Evolutionary conservation across 257 asterid species (phyloP).

Genomic region (Primulina tabacum): DNA sequence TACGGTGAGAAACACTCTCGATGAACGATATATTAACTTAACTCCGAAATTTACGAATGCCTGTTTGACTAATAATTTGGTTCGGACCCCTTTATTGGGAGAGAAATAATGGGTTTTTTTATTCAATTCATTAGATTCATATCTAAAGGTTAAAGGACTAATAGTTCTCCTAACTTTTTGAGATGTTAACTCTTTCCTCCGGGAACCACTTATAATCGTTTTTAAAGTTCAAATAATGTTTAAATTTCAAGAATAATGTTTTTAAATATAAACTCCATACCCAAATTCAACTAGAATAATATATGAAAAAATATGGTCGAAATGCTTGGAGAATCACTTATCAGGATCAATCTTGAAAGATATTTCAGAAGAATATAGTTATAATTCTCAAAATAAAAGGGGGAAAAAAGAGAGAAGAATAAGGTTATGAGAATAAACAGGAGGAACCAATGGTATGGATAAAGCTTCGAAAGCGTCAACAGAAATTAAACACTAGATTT

Average conservation of each 20-base stretch:
- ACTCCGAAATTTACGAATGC: neutral
- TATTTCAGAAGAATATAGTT: neutral
- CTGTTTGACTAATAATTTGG: neutral
- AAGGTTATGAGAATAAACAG: neutral
- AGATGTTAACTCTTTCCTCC: neutral
- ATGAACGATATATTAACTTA: no score
- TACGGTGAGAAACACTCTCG: no score
- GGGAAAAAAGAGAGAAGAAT: no score
- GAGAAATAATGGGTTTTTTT: neutral
- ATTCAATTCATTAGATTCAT: neutral
- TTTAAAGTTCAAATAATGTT: neutral
- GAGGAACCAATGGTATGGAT: neutral
- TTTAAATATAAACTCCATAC: no score
- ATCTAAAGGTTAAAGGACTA: neutral
- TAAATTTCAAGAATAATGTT: no score
- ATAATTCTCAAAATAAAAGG: no score
- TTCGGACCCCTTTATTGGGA: neutral
- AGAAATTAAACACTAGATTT: neutral
- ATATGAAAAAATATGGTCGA: neutral
- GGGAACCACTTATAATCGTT: neutral
- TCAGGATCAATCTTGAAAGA: neutral
- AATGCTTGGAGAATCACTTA: neutral
- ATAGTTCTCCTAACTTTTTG: neutral
- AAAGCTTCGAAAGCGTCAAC: neutral
- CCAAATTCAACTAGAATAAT: neutral